These are phyloP conservation scores for Triglochin maritima DNA, from an alignment of 106 monocot genomes.

Conservation along the genomic window DNA sequence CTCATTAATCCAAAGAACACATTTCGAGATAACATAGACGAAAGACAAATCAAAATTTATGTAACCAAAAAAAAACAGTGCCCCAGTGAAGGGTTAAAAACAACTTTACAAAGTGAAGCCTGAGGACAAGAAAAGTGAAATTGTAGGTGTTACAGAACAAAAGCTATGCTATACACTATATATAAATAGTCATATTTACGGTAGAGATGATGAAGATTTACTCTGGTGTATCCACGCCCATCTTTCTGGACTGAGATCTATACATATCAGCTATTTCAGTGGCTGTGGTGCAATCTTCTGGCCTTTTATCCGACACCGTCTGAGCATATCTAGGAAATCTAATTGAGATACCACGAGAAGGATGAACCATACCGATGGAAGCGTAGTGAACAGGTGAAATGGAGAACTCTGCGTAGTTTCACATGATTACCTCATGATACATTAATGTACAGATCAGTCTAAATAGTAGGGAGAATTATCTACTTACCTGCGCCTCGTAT, in stretches of 20 bases:
- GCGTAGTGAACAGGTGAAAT: conserved; percentile 94
- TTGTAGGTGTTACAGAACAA: no score
- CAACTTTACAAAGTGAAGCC: no score
- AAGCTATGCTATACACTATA: no score
- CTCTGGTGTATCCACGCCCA: conserved; percentile 41
- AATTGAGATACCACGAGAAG: conserved; percentile 81
- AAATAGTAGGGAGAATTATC: background rate
- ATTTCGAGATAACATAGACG: no score
- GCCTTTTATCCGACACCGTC: conserved; percentile 39
- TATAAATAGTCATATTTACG: no score
- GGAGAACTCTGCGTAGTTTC: conserved; percentile 48
- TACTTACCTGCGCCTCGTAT: conserved; percentile 69
- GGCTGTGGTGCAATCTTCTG: conserved; percentile 81
- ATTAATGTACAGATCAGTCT: background rate
- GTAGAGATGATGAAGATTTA: conserved; percentile 10
- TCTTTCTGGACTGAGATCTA: conserved; percentile 67
- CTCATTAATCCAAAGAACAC: no score
- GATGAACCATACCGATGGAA: conserved; percentile 69
- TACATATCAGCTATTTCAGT: conserved; percentile 72
- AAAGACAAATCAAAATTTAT: no score
- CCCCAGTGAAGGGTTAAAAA: no score
- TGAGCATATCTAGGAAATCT: conserved; percentile 68
- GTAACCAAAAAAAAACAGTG: no score
- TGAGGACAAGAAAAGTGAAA: no score
- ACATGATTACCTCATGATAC: background rate